A percentile compares a stretch with the other conserved stretches of the same genome.
phyloP scores from a whole-genome alignment of 768 basidiomycete genomes.

The Tricholoma sp. region DNA sequence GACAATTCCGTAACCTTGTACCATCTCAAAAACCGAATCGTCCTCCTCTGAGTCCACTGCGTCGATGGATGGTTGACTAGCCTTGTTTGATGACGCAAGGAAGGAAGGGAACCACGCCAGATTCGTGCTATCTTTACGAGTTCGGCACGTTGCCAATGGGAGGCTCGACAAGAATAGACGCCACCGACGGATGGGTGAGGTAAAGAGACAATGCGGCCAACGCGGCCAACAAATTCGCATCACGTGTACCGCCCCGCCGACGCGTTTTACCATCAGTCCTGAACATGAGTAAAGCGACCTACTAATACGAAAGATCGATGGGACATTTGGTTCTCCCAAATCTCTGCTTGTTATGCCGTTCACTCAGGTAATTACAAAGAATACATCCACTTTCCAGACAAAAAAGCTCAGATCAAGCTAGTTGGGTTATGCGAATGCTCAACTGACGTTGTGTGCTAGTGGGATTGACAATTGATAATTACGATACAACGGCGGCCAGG shows the following conservation, averaged over 20 bases:
- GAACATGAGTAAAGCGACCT: too few relatives aligned
- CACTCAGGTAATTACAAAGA: too few relatives aligned
- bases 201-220: neutral
- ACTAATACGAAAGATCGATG: too few relatives aligned
- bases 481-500: too few relatives aligned
- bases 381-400: too few relatives aligned
- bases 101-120: constrained; percentile 17
- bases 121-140: constrained; percentile 12
- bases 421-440: too few relatives aligned
- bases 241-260: neutral
- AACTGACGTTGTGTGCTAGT: too few relatives aligned
- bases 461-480: too few relatives aligned
- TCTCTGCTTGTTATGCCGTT: too few relatives aligned
- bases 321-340: too few relatives aligned
- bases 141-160: neutral
- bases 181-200: too few relatives aligned
- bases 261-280: neutral
- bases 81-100: neutral
- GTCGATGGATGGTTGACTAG: neutral
- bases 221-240: neutral
- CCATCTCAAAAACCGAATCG: constrained; percentile 52
- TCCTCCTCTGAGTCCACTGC: constrained; percentile 6
- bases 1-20: constrained; percentile 62
- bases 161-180: neutral
- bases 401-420: too few relatives aligned